A percentile compares a stretch with the other conserved stretches of the same genome.
phyloP scores from a whole-genome alignment of 2,329 filamentous ascomycete genomes.

The Fusarium mangiferae region DNA sequence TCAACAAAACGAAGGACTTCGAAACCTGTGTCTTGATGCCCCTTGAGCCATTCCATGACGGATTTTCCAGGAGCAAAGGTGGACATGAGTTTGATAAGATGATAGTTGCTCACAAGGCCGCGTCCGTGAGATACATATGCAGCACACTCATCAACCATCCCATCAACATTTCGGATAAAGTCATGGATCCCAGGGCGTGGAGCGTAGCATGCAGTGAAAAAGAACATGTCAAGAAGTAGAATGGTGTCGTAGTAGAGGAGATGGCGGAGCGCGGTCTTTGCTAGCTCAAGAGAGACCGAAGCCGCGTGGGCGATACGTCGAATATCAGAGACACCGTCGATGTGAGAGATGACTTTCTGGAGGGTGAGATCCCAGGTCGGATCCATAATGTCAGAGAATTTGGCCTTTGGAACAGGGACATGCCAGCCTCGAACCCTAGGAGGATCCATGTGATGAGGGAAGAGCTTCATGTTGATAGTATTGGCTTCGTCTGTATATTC shows the following conservation, averaged over 20 bases:
- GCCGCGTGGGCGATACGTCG: constrained; percentile 86
- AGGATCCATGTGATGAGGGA: constrained; percentile 82
- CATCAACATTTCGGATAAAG: constrained; percentile 79
- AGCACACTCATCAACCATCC: constrained; percentile 86
- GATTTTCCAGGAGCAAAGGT: constrained; percentile 84
- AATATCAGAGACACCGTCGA: constrained; percentile 92
- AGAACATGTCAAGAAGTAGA: constrained; percentile 92
- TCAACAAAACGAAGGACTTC: constrained; percentile 81
- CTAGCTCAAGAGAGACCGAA: constrained; percentile 86
- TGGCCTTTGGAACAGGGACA: constrained; percentile 82
- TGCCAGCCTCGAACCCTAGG: constrained; percentile 86
- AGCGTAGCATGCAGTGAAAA: constrained; percentile 92
- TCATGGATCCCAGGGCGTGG: constrained; percentile 79
- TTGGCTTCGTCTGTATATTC: constrained; percentile 79
- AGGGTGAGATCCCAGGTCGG: constrained; percentile 81
- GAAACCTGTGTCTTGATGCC: constrained; percentile 73
- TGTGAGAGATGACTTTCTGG: constrained; percentile 81
- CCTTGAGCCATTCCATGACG: constrained; percentile 87
- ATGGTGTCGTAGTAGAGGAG: constrained; percentile 93
- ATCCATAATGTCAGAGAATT: constrained; percentile 71
- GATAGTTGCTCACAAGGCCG: constrained; percentile 64
- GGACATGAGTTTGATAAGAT: constrained; percentile 85
- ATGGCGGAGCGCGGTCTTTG: constrained; percentile 87
- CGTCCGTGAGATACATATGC: constrained; percentile 75
- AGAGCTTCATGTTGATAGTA: constrained; percentile 95